Percentiles rank a stretch among this genome's conserved stretches.
Evolutionary conservation across 345 rosid genomes (phyloP).

Genomic region (Moricandia arvensis): DNA sequence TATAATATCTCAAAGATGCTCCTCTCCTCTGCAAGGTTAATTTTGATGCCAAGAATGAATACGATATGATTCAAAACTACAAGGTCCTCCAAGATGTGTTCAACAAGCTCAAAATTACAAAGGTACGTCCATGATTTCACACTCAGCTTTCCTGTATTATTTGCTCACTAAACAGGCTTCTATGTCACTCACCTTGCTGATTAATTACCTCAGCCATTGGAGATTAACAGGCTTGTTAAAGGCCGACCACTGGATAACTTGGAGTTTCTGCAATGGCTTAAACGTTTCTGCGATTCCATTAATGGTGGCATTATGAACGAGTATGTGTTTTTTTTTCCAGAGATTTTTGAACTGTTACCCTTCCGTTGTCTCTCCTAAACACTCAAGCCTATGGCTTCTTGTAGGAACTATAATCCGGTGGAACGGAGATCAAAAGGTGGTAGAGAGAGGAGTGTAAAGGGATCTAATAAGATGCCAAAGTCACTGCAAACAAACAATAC

Average conservation of each 20-base stretch:
- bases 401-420: conserved; percentile 86
- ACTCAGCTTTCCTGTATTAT: neutral
- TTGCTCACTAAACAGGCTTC: neutral
- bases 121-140: too few species aligned
- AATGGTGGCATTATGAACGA: conserved; percentile 97
- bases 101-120: too few species aligned
- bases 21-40: neutral
- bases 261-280: conserved; percentile 98
- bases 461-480: conserved; percentile 55
- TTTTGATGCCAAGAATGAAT: too few species aligned
- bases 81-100: too few species aligned
- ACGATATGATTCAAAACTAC: too few species aligned
- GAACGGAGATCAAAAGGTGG: conserved; percentile 84
- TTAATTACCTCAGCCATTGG: conserved; percentile 63
- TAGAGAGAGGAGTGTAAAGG: conserved; percentile 47
- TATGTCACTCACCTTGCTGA: neutral
- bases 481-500: too few species aligned
- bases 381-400: neutral
- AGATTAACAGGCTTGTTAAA: conserved; percentile 87
- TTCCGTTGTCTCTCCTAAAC: neutral
- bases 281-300: conserved; percentile 89
- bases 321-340: conserved; percentile 35
- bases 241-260: conserved; percentile 93
- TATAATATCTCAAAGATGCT: neutral
- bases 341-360: neutral